Conservation (phyloP, 257 asterid genomes). For the Gentiana straminea region DNA sequence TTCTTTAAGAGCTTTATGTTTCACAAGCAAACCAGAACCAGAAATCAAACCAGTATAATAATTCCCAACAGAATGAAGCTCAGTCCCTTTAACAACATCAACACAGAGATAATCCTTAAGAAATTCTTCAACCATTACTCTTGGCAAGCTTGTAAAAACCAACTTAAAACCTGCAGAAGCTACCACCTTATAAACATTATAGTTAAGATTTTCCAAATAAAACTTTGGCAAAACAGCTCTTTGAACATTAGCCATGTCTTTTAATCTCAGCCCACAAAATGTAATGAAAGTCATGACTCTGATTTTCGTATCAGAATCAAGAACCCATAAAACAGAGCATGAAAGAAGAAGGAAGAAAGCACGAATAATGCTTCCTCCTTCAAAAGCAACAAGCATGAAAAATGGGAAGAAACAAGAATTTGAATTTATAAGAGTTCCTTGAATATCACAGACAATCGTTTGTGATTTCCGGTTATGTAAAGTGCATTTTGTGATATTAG, state of each 20-base stretch:
- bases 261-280: conserved; percentile 57
- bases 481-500: conserved; percentile 32
- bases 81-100: conserved; percentile 58
- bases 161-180: conserved; percentile 33
- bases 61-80: conserved; percentile 44
- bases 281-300: conserved; percentile 68
- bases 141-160: conserved; percentile 54
- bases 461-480: conserved; percentile 20
- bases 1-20: conserved; percentile 55
- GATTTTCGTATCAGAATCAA: conserved; percentile 31
- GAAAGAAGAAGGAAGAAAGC: conserved; percentile 59
- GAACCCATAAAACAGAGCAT: conserved; percentile 32
- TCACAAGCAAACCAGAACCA: conserved; percentile 39
- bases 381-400: conserved; percentile 92
- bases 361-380: conserved; percentile 70
- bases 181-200: conserved; percentile 34
- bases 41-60: conserved; percentile 54
- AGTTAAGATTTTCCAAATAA: conserved; percentile 54
- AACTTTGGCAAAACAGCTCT: conserved; percentile 83
- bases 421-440: conserved; percentile 38
- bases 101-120: conserved; percentile 58
- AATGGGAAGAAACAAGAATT: conserved; percentile 58
- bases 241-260: conserved; percentile 46
- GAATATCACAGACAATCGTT: conserved; percentile 54
- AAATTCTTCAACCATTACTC: conserved; percentile 77